These are phyloP conservation scores for Lophiotrema nucula DNA, from an alignment of 495 filamentous ascomycete species.

Conservation along the genomic window DNA sequence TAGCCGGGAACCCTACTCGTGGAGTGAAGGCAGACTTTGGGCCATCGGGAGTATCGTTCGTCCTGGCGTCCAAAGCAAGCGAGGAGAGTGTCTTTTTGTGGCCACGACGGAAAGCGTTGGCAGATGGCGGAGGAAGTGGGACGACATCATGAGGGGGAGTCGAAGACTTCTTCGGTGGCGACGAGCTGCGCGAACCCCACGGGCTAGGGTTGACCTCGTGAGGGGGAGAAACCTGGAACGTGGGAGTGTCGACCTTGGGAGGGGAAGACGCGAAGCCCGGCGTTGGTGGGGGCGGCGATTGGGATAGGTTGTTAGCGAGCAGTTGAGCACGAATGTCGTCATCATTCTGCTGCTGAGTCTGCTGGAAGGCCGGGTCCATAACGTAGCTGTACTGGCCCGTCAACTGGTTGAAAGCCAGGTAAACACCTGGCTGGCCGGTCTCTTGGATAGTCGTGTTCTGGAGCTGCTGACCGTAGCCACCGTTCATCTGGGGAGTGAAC, in stretches of 20 bases:
- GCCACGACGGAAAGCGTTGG: constrained; percentile 83
- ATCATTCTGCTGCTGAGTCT: constrained; percentile 28
- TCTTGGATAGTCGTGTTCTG: constrained; percentile 69
- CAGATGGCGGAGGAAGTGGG: constrained; percentile 75
- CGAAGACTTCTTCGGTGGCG: constrained; percentile 68
- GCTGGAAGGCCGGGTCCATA: constrained; percentile 54
- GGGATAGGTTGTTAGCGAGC: constrained; percentile 36
- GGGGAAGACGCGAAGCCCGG: constrained; percentile 34
- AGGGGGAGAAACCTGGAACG: constrained; percentile 75
- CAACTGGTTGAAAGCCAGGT: constrained; percentile 76
- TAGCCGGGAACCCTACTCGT: constrained; percentile 65
- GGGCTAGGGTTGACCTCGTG: constrained; percentile 55
- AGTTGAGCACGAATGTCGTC: constrained; percentile 44
- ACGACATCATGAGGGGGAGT: constrained; percentile 62
- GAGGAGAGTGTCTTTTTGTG: constrained; percentile 85
- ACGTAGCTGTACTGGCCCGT: constrained; percentile 77
- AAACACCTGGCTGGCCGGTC: constrained; percentile 71
- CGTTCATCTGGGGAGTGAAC: constrained; percentile 50
- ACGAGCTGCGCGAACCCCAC: constrained; percentile 55
- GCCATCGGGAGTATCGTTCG: constrained; percentile 52
- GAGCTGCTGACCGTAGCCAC: constrained; percentile 69
- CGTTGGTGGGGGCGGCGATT: constrained; percentile 40
- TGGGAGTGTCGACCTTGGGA: constrained; percentile 44
- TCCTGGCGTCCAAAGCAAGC: constrained; percentile 61
- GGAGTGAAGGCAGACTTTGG: constrained; percentile 63